Conservation (phyloP, 2,329 filamentous ascomycete genomes). For the Fusarium graminum region DNA sequence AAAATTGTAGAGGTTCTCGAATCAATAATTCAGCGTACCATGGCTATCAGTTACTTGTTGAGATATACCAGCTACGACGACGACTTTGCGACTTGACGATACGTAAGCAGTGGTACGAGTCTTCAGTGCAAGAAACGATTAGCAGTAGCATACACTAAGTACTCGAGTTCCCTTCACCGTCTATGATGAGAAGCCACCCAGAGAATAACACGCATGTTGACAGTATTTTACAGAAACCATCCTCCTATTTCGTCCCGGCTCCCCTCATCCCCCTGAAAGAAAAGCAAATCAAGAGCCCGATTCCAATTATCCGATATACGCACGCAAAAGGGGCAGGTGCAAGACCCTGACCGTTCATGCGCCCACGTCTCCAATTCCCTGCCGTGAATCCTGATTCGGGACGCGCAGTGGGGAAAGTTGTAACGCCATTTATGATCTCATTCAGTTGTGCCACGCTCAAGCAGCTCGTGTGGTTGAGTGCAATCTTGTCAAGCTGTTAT, state of each 20-base stretch:
- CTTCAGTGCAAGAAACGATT: slow-evolving; percentile 45
- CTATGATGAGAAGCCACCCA: slow-evolving; percentile 62
- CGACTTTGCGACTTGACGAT: no score
- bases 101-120: not conserved
- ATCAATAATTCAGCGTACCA: not conserved
- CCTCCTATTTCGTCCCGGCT: slow-evolving; percentile 41
- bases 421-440: slow-evolving; percentile 43
- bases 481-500: slow-evolving; percentile 55
- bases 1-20: not conserved
- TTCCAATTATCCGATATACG: slow-evolving; percentile 46
- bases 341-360: slow-evolving; percentile 42
- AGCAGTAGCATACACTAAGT: slow-evolving; percentile 59
- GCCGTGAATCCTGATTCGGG: slow-evolving; percentile 25
- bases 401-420: slow-evolving; percentile 39
- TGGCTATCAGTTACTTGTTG: not conserved
- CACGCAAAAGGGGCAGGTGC: slow-evolving; percentile 35
- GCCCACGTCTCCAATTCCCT: slow-evolving; percentile 44
- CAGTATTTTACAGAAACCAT: slow-evolving; percentile 65
- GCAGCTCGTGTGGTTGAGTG: slow-evolving; percentile 48
- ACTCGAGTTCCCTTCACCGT: slow-evolving; percentile 58
- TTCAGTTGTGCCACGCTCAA: slow-evolving; percentile 43
- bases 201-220: slow-evolving; percentile 59
- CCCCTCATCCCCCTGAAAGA: slow-evolving; percentile 43
- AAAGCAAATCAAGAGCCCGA: slow-evolving; percentile 39
- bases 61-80: not conserved